phyloP scores from a whole-genome alignment of 768 basidiomycete species.

The Cantharellus anzutake region DNA sequence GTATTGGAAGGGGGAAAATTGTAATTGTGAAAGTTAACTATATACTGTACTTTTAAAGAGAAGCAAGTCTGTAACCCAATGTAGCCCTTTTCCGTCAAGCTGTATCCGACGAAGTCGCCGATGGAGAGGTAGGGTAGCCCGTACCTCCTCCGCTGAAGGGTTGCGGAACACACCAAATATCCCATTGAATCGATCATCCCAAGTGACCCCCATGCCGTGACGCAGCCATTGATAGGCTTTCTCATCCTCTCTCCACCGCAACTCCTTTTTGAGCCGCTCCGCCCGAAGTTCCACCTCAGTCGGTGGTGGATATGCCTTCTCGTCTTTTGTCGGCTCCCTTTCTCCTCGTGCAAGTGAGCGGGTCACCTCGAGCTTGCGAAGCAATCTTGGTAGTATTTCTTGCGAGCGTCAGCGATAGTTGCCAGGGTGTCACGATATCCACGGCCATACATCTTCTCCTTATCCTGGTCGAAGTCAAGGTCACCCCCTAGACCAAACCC shows the following conservation, averaged over 20 bases:
- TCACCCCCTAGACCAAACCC: conserved; percentile 25
- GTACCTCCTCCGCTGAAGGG: conserved; percentile 13
- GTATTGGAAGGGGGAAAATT: no score
- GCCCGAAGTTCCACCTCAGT: conserved; percentile 79
- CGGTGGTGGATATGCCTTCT: conserved; percentile 53
- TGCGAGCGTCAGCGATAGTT: conserved; percentile 47
- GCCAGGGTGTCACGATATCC: conserved; percentile 30
- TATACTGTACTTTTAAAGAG: no score
- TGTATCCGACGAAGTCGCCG: no score
- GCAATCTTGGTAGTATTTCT: conserved; percentile 60
- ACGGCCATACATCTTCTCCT: conserved; percentile 51
- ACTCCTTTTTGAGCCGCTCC: conserved; percentile 78
- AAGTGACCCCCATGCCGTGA: conserved; percentile 40
- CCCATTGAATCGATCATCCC: conserved; percentile 56
- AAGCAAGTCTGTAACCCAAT: no score
- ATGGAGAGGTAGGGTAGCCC: neutral
- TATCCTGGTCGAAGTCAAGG: conserved; percentile 50
- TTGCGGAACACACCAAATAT: conserved; percentile 41
- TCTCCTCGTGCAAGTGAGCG: conserved; percentile 55
- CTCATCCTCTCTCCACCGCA: conserved; percentile 63
- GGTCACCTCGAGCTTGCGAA: conserved; percentile 45
- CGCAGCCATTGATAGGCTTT: conserved; percentile 64
- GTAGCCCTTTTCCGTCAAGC: no score
- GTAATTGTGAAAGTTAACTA: no score
- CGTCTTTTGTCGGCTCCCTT: conserved; percentile 75